Percentiles rank a stretch among this genome's conserved stretches.
Evolutionary conservation across 352 stramenopile species (phyloP).

Genomic region (Globisporangium uncinulatum): DNA sequence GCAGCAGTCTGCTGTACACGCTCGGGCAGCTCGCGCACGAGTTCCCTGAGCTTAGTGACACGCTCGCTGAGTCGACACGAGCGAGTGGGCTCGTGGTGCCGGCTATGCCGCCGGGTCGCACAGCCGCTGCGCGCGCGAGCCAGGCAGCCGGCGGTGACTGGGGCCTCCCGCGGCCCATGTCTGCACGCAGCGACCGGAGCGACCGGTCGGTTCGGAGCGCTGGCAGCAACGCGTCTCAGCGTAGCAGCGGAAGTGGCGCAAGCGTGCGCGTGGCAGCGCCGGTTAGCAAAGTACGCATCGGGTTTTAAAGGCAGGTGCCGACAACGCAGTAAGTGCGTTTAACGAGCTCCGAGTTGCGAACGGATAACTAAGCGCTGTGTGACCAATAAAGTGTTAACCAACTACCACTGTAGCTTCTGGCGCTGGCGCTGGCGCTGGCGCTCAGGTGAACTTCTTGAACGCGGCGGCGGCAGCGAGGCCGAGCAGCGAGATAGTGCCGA

Average conservation of each 20-base stretch:
- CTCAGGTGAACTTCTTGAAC: slow-evolving; percentile 55
- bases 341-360: slow-evolving; percentile 7
- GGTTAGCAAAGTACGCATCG: slow-evolving; percentile 56
- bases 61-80: slow-evolving; percentile 61
- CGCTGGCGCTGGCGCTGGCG: background rate
- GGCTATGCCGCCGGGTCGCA: slow-evolving; percentile 56
- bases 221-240: slow-evolving; percentile 43
- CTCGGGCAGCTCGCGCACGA: slow-evolving; percentile 90
- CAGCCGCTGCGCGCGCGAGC: slow-evolving; percentile 36
- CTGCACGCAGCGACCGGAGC: slow-evolving; percentile 64
- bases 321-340: background rate
- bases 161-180: slow-evolving; percentile 45
- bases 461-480: slow-evolving; percentile 38
- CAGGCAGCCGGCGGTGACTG: slow-evolving; percentile 20
- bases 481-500: slow-evolving; percentile 51
- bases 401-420: background rate
- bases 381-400: background rate
- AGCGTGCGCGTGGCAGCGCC: slow-evolving; percentile 49
- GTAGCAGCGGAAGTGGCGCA: slow-evolving; percentile 41
- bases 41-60: slow-evolving; percentile 91
- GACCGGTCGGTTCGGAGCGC: slow-evolving; percentile 48
- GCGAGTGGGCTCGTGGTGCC: slow-evolving; percentile 79
- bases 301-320: slow-evolving; percentile 25
- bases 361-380: background rate
- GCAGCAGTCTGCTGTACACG: slow-evolving; percentile 86